Evolutionary conservation across 192 early-diverging fungal species (phyloP).

Genomic region (Linnemannia schmuckeri): DNA sequence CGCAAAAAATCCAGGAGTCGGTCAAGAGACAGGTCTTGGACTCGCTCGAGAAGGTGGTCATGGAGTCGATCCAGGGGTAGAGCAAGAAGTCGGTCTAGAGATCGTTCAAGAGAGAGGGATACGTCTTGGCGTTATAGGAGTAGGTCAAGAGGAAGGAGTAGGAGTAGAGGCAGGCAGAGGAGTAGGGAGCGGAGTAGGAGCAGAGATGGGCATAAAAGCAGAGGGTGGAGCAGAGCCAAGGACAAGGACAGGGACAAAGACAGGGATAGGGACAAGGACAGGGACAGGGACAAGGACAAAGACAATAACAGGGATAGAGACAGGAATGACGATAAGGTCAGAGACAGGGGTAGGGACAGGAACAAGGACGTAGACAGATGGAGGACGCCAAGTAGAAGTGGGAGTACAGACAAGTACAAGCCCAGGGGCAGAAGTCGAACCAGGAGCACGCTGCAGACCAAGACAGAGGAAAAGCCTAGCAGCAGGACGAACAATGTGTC

Average conservation of each 20-base stretch:
- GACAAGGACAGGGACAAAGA: neutral
- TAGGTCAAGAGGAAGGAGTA: conserved; percentile 4
- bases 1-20: neutral
- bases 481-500: neutral
- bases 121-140: neutral
- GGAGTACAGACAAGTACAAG: neutral
- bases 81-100: conserved; percentile 17
- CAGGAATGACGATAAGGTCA: neutral
- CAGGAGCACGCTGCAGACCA: neutral
- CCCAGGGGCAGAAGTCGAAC: neutral
- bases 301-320: neutral
- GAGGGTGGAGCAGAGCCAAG: neutral
- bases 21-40: conserved; percentile 5
- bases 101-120: neutral
- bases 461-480: neutral
- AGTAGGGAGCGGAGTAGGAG: neutral
- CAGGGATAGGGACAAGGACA: neutral
- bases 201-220: neutral
- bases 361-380: no score
- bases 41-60: conserved; percentile 25
- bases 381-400: neutral
- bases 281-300: neutral
- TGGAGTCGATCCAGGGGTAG: neutral
- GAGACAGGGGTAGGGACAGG: no score
- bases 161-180: neutral